Conservation (phyloP, 139 green algal genomes). For the Spirogloea muscicola region DNA sequence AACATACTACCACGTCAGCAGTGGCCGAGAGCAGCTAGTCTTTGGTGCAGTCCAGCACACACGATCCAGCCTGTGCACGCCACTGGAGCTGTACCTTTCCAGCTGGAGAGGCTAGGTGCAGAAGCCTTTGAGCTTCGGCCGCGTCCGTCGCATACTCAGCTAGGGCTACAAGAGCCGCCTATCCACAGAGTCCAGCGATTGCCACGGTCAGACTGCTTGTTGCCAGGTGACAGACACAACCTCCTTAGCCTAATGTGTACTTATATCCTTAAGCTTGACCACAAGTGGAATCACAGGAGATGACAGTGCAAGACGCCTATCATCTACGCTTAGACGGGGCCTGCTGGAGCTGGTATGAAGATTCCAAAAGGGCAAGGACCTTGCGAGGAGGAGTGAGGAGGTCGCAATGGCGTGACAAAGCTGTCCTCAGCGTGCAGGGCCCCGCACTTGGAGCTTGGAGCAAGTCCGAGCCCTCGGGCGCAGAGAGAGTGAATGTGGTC, state of each 20-base stretch:
- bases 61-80: too few relatives aligned
- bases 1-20: too few relatives aligned
- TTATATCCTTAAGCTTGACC: background rate
- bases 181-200: background rate
- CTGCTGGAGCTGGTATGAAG: too few relatives aligned
- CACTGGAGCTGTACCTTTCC: conserved; percentile 53
- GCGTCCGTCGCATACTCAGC: conserved; percentile 63
- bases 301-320: too few relatives aligned
- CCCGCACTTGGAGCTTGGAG: conserved; percentile 68
- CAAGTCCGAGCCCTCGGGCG: background rate
- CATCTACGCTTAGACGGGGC: too few relatives aligned
- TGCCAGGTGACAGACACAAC: too few relatives aligned
- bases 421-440: conserved; percentile 62
- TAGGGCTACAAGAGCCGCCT: conserved; percentile 65
- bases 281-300: background rate
- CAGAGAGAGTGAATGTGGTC: conserved; percentile 59
- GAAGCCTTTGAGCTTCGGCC: conserved; percentile 59
- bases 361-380: too few relatives aligned
- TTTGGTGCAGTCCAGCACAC: too few relatives aligned
- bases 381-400: conserved; percentile 71
- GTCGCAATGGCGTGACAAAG: conserved; percentile 74
- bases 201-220: too few relatives aligned
- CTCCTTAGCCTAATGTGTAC: too few relatives aligned
- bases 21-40: too few relatives aligned
- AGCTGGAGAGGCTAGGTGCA: conserved; percentile 57